Base-by-base conservation (phyloP, 192 early-diverging fungal species). In the Lobosporangium transversale region DNA sequence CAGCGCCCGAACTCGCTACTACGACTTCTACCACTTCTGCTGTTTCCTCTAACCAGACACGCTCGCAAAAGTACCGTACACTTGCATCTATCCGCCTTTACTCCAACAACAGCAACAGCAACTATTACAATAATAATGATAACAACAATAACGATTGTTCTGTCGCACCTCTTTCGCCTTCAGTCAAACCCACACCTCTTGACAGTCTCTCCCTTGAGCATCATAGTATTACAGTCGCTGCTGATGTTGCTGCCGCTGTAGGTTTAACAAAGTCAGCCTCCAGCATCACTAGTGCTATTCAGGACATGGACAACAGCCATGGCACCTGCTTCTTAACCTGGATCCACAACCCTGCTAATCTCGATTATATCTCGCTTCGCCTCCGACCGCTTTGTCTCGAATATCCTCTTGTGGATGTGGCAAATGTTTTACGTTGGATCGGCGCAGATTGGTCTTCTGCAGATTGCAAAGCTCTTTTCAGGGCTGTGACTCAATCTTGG, bases 361-460 rank as follows among this genome's bases (percentile, higher is more conserved):
- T 68, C 54, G 76, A 79, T 43, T 79, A 79, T 29, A 70, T 70
- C 36, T 68, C 76, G 8, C 76, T 79, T 8, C 66, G 76, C 44
- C 62, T 79, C 18, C 53, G 67, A 4, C 76, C 76, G 8, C 58
- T 79, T 11, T 70, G 66, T 63, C 67, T 70, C 30, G 76, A 79
- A 59, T 79, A 79, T 32, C 66, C 67, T 15, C 62, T 79, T 18
- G 62, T 61, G 18, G 62, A 79, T 33, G 68, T 70, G 0, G 76
- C 76, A 26, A 68, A 69, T 31, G 76, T 79, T 20, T 53, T 79
- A n/a, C 66, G 76, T 8, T 79, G 76, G 76, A 79, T 79, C 47
- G 76, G 67, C 3, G 50, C 60, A 7, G 76, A 79, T 50, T 79
- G 76, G 76, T 66, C 66, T 20, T 70, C 76, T 0, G 15, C 55